Conservation (phyloP, 2,329 filamentous ascomycete genomes). For the Alternaria gansuensis region DNA sequence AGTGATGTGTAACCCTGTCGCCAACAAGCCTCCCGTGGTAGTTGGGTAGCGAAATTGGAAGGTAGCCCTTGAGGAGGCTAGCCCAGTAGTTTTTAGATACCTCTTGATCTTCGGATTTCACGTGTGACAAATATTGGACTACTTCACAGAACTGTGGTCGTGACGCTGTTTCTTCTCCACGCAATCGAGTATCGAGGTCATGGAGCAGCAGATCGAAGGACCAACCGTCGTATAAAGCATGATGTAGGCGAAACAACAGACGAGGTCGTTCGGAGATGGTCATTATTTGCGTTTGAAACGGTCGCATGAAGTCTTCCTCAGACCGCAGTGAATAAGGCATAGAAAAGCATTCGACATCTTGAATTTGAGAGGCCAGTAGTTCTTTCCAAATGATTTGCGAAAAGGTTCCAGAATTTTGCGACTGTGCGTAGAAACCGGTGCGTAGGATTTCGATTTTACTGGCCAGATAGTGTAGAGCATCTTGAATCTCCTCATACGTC, state of each 20-base stretch:
- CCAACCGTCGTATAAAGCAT: conserved; percentile 94
- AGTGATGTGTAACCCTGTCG: conserved; percentile 10
- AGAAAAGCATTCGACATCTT: conserved; percentile 52
- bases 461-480: conserved; percentile 37
- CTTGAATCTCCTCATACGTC: conserved; percentile 52
- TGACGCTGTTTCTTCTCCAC: conserved; percentile 31
- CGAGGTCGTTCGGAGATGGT: conserved; percentile 21
- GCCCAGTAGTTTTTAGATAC: conserved; percentile 70
- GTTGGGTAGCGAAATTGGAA: conserved; percentile 66
- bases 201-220: conserved; percentile 77
- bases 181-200: conserved; percentile 68
- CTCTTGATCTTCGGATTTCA: conserved; percentile 2
- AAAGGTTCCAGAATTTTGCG: conserved; percentile 59
- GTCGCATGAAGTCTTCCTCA: conserved; percentile 61
- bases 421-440: conserved; percentile 70
- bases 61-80: conserved; percentile 67
- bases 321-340: conserved; percentile 54
- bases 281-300: conserved; percentile 69
- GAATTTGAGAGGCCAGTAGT: conserved; percentile 58
- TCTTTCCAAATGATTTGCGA: conserved; percentile 71
- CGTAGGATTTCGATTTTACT: conserved; percentile 71
- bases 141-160: conserved; percentile 70
- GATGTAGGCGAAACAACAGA: conserved; percentile 71
- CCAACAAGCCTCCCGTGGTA: conserved; percentile 57
- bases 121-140: conserved; percentile 59